Percentiles rank a stretch among this genome's conserved stretches.
Conservation (phyloP, 495 filamentous ascomycete species). For the Talaromyces liani region DNA sequence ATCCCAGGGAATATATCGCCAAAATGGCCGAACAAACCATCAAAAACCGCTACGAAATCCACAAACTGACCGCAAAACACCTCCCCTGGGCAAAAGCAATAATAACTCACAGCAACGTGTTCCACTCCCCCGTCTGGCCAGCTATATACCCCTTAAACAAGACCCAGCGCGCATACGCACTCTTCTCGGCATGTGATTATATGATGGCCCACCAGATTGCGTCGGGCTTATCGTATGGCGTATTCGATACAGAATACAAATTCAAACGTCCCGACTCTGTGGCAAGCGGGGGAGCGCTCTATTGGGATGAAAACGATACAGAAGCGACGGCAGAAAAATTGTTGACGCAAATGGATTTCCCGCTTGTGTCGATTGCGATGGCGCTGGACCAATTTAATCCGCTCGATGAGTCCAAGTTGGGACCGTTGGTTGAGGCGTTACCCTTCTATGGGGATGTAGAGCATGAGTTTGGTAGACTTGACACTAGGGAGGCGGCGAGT, state of each 20-base stretch:
- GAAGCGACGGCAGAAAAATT: constrained; percentile 18
- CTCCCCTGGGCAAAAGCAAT: constrained; percentile 29
- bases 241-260: constrained; percentile 38
- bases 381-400: constrained; percentile 26
- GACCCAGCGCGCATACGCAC: constrained; percentile 14
- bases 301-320: constrained; percentile 25
- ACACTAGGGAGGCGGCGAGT: neutral
- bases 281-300: constrained; percentile 20
- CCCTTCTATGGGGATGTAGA: neutral
- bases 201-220: constrained; percentile 23
- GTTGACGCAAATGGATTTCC: constrained; percentile 33
- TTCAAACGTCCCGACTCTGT: constrained; percentile 34
- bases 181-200: constrained; percentile 13
- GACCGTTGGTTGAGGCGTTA: constrained; percentile 14
- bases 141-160: constrained; percentile 19
- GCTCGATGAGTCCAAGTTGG: constrained; percentile 20
- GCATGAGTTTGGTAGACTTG: neutral
- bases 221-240: constrained; percentile 32
- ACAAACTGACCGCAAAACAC: constrained; percentile 24
- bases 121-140: constrained; percentile 27
- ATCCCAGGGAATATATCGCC: neutral
- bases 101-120: constrained; percentile 28
- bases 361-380: constrained; percentile 32
- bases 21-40: neutral
- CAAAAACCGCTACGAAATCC: constrained; percentile 23